Evolutionary conservation across 1,284 basidiomycete species (phyloP), one percentile per base, ranked within the genome.

Genomic region (Moniliophthora roreri): DNA sequence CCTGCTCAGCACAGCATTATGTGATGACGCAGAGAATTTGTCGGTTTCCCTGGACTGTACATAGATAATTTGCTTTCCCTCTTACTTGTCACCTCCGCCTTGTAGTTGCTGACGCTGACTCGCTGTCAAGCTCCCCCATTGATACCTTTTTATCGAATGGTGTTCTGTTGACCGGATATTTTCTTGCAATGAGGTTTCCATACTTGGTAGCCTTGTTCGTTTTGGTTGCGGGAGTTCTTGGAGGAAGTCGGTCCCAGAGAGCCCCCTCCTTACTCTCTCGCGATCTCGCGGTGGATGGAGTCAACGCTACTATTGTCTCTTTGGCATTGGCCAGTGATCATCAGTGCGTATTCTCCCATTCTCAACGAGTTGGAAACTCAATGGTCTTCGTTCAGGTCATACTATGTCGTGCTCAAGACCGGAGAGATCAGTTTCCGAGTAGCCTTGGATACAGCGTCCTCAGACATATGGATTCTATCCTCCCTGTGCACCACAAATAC

Each of bases 401-500:
- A 89, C 62, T 89, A 80, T 61, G 70, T 78, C 15, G 66, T 87
- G 40, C 72, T 89, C 45, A 67, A 77, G 54, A 70, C 76, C 37
- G 89, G 87, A 37, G 71, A 75, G 54, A 79, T 87, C 57, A 80
- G 69, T 61, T 86, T 89, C 59, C 83, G 87, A 15, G 79, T 85
- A n/a, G 79, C 80, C 0, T 68, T 91, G 38, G 88, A 91, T 66
- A 90, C 89, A 1, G 89, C 76, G n/a, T 91, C 89, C 3, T 77
- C 87, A 10, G 87, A 89, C 65, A 64, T 87, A 16, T 91, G 87
- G 88, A 60, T 90, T 15, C 63, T 82, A 44, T 86, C 87, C 21
- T 83, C 87, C 3, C 74, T 64, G 5, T 91, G 89, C 67, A 66
- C 66, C n/a, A 75, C 80, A 5, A 63, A 63, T 13, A 60, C 73